Evolutionary conservation across 441 rosid genomes (phyloP).

Genomic region (Bruguiera hainesii): DNA sequence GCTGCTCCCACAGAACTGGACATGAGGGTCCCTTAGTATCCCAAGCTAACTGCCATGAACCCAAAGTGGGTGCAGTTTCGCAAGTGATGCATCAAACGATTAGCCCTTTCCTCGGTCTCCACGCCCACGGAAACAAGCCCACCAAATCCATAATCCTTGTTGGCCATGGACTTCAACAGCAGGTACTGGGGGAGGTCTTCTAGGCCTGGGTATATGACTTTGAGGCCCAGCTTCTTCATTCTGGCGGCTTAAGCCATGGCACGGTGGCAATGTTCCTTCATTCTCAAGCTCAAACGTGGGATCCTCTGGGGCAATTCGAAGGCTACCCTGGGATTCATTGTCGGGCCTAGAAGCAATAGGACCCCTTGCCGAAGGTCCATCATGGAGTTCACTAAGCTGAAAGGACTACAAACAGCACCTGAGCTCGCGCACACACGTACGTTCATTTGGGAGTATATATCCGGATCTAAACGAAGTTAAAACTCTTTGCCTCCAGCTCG

Average conservation of each 20-base stretch:
- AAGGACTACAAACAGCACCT: constrained; percentile 94
- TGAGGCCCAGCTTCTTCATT: constrained; percentile 65
- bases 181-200: constrained; percentile 70
- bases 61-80: constrained; percentile 79
- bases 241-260: constrained; percentile 64
- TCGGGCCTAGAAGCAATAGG: constrained; percentile 86
- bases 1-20: constrained; percentile 82
- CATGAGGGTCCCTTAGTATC: constrained; percentile 87
- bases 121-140: constrained; percentile 73
- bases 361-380: constrained; percentile 93
- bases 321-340: constrained; percentile 94
- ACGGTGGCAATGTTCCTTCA: constrained; percentile 78
- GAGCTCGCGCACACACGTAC: neutral
- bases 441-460: neutral
- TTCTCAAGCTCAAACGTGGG: constrained; percentile 76
- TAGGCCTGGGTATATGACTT: constrained; percentile 81
- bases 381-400: constrained; percentile 79
- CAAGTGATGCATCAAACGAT: constrained; percentile 61
- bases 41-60: constrained; percentile 93
- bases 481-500: too few relatives aligned
- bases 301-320: constrained; percentile 74
- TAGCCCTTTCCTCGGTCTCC: constrained; percentile 85
- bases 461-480: too few relatives aligned
- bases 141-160: constrained; percentile 74
- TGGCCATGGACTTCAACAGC: constrained; percentile 51